Base-by-base conservation (phyloP, 208 protist species). In the Crithidia acanthocephali region DNA sequence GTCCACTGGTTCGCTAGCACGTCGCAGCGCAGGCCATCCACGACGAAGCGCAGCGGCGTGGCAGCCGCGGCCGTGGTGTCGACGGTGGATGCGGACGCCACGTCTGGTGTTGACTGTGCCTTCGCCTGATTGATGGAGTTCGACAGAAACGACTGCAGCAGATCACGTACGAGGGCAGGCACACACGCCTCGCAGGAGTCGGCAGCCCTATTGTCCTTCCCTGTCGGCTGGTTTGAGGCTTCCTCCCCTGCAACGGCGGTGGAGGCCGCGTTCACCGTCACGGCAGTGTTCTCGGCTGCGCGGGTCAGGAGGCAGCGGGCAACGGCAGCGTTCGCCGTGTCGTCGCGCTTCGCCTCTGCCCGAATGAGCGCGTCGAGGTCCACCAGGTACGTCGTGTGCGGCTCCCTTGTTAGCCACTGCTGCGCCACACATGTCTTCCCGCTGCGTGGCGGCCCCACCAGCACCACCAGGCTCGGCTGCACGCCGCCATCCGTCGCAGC, bases 381-480 rank as follows among this genome's bases (percentile, higher is more conserved):
- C 0, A 95, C 56, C 52, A 57, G 48, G 79, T 76, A 16, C 51
- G 68, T 30, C 71, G 50, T 57, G 59, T 53, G 1, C 23, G 15
- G n/a, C 18, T 25, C 7, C 27, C 80, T 11, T 22, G 66, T 23
- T 30, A 97, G 81, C 62, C 62, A 68, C 53, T 63, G 58, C 42
- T 44, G 42, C 25, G 87, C 81, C 52, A 94, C 72, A 4, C 79
- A 86, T 11, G 90, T 88, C 68, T 96, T 96, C 8, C 89, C 91
- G 23, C 86, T 81, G 55, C 83, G 74, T 20, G 94, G 88, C 9
- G 94, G 91, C 0, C 94, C 94, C 18, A 88, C 68, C 52, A 98
- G 37, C 20, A 98, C 53, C 16, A 97, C 45, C 22, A 84, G 32
- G 61, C 58, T 79, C 16, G 65, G 44, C 22, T 16, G 32, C 20